phyloP scores from a whole-genome alignment of 2,329 filamentous ascomycete species.

The Aureobasidium leucospermi region DNA sequence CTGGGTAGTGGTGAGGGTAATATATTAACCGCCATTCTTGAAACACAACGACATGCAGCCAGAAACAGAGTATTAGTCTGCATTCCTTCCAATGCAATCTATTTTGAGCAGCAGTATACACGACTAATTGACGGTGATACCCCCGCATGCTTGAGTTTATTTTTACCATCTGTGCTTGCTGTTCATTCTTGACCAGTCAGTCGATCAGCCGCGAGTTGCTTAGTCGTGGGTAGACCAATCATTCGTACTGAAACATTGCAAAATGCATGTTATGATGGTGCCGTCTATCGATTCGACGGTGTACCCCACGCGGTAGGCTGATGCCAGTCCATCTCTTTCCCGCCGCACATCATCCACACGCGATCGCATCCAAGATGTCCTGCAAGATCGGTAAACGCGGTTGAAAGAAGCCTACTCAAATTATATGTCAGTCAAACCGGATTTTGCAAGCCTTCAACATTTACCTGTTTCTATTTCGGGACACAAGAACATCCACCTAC shows the following conservation, averaged over 20 bases:
- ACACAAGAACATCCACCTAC: not conserved
- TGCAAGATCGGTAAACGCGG: slow-evolving; percentile 1
- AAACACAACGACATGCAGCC: slow-evolving; percentile 4
- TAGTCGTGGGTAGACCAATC: slow-evolving; percentile 1
- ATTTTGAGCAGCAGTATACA: slow-evolving; percentile 10
- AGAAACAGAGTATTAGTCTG: slow-evolving; percentile 1
- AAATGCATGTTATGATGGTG: slow-evolving; percentile 2
- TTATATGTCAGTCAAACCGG: slow-evolving; percentile 1
- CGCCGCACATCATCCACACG: not conserved
- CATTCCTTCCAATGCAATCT: slow-evolving; percentile 12
- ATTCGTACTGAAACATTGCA: not conserved
- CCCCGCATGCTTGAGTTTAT: slow-evolving; percentile 7
- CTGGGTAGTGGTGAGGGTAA: slow-evolving; percentile 2
- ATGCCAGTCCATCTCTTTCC: not conserved
- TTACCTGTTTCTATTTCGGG: not conserved
- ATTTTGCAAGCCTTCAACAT: not conserved
- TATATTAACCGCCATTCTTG: slow-evolving; percentile 13
- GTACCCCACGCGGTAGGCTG: not conserved
- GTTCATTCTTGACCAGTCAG: not conserved
- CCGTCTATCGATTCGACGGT: not conserved
- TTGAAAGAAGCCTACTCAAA: not conserved
- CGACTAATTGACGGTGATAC: not conserved
- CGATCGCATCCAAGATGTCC: not conserved
- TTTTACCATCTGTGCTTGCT: slow-evolving; percentile 5
- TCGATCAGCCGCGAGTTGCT: slow-evolving; percentile 7